Evolutionary conservation across 208 protist genomes (phyloP).

Genomic region (Wallacemonas sp.): DNA sequence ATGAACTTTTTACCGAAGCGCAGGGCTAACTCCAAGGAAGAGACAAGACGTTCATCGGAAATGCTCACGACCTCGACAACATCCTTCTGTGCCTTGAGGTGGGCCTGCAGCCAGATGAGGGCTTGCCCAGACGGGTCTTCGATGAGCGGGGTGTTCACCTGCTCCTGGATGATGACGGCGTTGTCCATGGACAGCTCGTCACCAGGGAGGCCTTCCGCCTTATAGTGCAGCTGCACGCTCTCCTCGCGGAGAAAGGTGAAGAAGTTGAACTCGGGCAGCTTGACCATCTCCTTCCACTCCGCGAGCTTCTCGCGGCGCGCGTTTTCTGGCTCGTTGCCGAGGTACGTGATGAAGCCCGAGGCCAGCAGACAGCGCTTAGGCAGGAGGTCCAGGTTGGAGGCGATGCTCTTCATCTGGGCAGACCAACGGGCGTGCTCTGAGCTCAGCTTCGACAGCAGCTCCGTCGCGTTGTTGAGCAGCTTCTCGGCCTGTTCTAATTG

Average conservation of each 20-base stretch:
- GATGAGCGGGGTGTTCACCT: conserved; percentile 92
- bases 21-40: conserved; percentile 96
- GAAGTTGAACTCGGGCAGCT: conserved; percentile 88
- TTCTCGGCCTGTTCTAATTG: conserved; percentile 91
- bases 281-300: conserved; percentile 86
- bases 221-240: conserved; percentile 95
- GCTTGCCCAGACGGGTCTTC: conserved; percentile 96
- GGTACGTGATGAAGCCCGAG: conserved; percentile 93
- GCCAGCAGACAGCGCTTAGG: conserved; percentile 87
- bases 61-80: conserved; percentile 88
- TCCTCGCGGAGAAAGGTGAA: conserved; percentile 94
- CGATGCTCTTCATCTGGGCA: conserved; percentile 83
- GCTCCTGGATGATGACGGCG: conserved; percentile 95
- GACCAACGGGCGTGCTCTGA: conserved; percentile 96
- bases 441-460: conserved; percentile 94
- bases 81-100: conserved; percentile 79
- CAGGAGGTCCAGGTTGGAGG: conserved; percentile 63
- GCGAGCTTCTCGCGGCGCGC: conserved; percentile 54
- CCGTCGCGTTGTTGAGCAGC: conserved; percentile 85
- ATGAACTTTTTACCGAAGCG: conserved; percentile 98
- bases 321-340: conserved; percentile 91
- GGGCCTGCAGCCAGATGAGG: conserved; percentile 88
- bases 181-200: conserved; percentile 98
- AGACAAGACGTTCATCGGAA: conserved; percentile 94
- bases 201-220: conserved; percentile 93